Conservation (phyloP, 768 basidiomycete species). For the Suillus hirtellus region DNA sequence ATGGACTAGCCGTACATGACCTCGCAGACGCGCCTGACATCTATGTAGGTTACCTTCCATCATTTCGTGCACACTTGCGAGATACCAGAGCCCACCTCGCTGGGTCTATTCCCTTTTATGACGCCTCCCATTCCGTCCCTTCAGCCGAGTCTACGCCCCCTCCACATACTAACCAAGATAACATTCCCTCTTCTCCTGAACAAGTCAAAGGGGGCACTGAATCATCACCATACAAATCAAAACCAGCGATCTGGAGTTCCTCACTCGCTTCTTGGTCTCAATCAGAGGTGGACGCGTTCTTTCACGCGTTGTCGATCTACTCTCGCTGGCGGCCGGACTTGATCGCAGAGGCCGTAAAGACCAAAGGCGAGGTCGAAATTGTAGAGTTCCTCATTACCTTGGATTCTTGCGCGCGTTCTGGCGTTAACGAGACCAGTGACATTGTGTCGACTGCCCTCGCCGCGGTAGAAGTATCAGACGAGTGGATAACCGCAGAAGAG, state of each 20-base stretch:
- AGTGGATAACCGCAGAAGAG: slow-evolving; percentile 37
- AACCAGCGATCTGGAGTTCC: slow-evolving; percentile 2
- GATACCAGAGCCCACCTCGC: slow-evolving; percentile 27
- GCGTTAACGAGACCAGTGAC: slow-evolving; percentile 4
- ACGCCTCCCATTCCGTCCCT: not conserved
- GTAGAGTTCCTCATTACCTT: slow-evolving; percentile 63
- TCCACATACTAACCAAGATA: not conserved
- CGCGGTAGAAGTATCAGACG: slow-evolving; percentile 38
- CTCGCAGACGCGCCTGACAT: slow-evolving; percentile 16
- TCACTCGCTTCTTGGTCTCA: slow-evolving; percentile 51
- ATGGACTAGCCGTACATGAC: not conserved
- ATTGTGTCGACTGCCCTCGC: slow-evolving; percentile 14
- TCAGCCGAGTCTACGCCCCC: not conserved
- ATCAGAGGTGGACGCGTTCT: slow-evolving; percentile 70
- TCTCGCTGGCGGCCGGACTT: slow-evolving; percentile 79
- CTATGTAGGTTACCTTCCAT: slow-evolving; percentile 25
- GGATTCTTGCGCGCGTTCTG: slow-evolving; percentile 35
- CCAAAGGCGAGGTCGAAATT: slow-evolving; percentile 69
- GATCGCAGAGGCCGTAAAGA: slow-evolving; percentile 64
- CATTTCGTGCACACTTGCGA: slow-evolving; percentile 26
- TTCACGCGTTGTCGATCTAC: slow-evolving; percentile 63
- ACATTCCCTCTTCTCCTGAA: not conserved
- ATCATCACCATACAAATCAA: not conserved
- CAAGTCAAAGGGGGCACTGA: not conserved
- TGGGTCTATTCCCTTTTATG: not conserved